A percentile compares a stretch with the other conserved stretches of the same genome.
These are phyloP conservation scores for Amanita inopinata DNA, from an alignment of 768 basidiomycete species.

Conservation along the genomic window DNA sequence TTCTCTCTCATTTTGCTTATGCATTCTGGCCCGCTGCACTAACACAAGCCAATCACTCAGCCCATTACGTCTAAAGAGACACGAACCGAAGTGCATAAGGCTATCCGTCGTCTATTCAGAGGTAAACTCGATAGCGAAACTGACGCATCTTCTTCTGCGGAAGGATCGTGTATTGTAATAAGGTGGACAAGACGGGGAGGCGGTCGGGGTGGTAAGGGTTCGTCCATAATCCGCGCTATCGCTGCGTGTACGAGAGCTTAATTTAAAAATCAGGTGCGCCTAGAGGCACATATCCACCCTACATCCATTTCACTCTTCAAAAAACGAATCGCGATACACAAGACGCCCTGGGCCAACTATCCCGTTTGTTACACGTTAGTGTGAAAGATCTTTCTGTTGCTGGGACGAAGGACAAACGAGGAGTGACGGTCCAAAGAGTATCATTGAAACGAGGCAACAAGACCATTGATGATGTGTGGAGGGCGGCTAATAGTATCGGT, in stretches of 20 bases:
- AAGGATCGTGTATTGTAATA: slow-evolving; percentile 70
- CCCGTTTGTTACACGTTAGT: slow-evolving; percentile 66
- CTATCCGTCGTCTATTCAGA: slow-evolving; percentile 68
- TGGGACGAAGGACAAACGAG: slow-evolving; percentile 98
- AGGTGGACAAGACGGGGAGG: slow-evolving; percentile 59
- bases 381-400: slow-evolving; percentile 82
- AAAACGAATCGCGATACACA: slow-evolving; percentile 98
- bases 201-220: slow-evolving; percentile 37
- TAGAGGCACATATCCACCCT: slow-evolving; percentile 69
- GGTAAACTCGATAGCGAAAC: slow-evolving; percentile 84
- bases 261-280: slow-evolving; percentile 29
- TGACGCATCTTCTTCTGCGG: slow-evolving; percentile 45
- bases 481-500: slow-evolving; percentile 58
- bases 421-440: slow-evolving; percentile 90
- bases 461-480: slow-evolving; percentile 82
- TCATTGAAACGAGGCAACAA: slow-evolving; percentile 68
- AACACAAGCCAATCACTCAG: too few species aligned
- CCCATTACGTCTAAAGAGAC: slow-evolving; percentile 75
- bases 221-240: neutral
- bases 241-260: neutral
- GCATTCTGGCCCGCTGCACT: slow-evolving; percentile 8
- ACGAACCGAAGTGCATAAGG: slow-evolving; percentile 75
- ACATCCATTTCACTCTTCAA: slow-evolving; percentile 93
- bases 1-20: slow-evolving; percentile 14
- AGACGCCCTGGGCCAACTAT: slow-evolving; percentile 77